Evolutionary conservation across 169 alveolate genomes (phyloP), one percentile per base, ranked within the genome.

Genomic region (Plasmodium coatneyi): DNA sequence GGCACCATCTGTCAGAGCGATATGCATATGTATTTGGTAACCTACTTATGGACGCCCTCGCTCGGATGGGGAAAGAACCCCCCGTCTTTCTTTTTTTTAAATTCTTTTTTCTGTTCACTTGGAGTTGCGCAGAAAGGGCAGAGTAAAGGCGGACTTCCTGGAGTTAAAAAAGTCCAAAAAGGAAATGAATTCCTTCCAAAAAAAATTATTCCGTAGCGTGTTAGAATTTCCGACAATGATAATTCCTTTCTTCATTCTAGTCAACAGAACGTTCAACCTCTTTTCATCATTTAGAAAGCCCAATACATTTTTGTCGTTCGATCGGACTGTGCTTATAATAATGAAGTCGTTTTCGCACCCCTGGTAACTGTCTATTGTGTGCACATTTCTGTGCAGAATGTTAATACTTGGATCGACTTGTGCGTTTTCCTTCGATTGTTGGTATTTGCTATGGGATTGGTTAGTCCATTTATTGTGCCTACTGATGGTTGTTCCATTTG

Each of bases 331-430:
- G 71, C 93, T 87, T 87, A 87, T 78, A 56, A 87, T 87, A 54
- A 87, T 87, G 28, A 87, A 22, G 30, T 87, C 89, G 14, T 79
- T 87, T 87, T 87, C 93, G 32, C 93, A 87, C 12, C 93, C 93
- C 71, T 87, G 93, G 71, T 87, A 87, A 60, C 93, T 87, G 71
- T 87, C 93, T 78, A 87, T 87, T 19, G 93, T 87, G 32, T 87
- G 87, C 25, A 87, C 93, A 87, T 76, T 87, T 54, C 80, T 78
- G 36, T 78, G 54, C 16, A 87, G 30, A 39, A 14, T 19, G 32
- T 78, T 19, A 22, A 25, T 14, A 78, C 60, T 66, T 56, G 56
- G 30, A 49, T 74, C 84, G 7, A n/a, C 36, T 6, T 78, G 54
- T 22, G 49, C 9, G 25, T n/a, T 5, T 39, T 43, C 22, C 41